Conservation (phyloP, 345 rosid genomes). For the Syzygium oleosum region DNA sequence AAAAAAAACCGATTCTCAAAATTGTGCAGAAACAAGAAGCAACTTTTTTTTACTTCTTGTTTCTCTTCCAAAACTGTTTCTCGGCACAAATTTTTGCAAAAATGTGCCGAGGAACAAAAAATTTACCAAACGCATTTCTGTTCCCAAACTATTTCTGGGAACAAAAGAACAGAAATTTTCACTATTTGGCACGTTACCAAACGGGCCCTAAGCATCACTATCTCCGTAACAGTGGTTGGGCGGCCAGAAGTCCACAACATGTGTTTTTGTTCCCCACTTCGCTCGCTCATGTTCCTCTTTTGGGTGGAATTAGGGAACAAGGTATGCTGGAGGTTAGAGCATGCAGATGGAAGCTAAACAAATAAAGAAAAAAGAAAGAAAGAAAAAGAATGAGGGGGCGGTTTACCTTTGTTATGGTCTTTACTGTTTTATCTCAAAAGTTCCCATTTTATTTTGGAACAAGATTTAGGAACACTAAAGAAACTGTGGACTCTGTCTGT, state of each 20-base stretch:
- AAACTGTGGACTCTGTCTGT: neutral
- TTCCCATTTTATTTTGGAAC: neutral
- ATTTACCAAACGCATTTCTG: no score
- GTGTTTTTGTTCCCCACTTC: neutral
- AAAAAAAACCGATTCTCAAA: no score
- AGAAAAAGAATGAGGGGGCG: neutral
- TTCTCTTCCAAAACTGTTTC: no score
- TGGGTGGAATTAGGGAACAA: neutral
- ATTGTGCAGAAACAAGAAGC: no score
- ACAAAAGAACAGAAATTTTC: no score
- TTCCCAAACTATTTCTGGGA: no score
- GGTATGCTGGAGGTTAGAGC: neutral
- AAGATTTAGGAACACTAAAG: neutral
- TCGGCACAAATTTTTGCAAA: no score
- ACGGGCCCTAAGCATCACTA: neutral
- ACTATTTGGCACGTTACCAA: no score
- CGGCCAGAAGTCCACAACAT: neutral
- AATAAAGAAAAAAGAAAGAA: neutral
- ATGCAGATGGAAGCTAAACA: neutral
- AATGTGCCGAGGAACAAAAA: no score
- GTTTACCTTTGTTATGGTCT: neutral
- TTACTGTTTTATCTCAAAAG: neutral
- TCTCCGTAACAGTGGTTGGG: neutral
- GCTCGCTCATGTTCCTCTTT: neutral
- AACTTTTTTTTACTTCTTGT: no score